These are phyloP conservation scores for Annulohypoxylon truncatum DNA, from an alignment of 2,329 filamentous ascomycete species.

Conservation along the genomic window DNA sequence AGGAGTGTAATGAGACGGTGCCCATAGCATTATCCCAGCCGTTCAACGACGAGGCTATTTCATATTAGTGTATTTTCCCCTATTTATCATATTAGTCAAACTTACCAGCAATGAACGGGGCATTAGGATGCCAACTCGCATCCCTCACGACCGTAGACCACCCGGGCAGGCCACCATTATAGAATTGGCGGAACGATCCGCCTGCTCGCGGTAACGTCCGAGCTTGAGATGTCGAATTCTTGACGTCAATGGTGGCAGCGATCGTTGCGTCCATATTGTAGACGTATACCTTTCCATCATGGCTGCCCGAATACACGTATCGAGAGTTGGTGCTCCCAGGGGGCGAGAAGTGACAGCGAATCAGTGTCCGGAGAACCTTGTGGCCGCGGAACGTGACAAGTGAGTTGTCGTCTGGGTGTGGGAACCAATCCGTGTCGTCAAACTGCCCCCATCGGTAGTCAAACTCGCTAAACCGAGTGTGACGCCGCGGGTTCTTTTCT, in stretches of 20 bases:
- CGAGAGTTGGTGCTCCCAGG: constrained; percentile 85
- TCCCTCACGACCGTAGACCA: constrained; percentile 88
- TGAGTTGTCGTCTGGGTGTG: constrained; percentile 87
- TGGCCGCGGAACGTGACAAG: constrained; percentile 95
- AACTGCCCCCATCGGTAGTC: constrained; percentile 80
- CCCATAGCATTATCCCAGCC: constrained; percentile 78
- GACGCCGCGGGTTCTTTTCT: constrained; percentile 64
- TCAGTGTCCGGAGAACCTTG: constrained; percentile 86
- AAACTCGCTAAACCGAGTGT: constrained; percentile 68
- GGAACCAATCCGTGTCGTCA: constrained; percentile 72
- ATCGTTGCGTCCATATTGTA: constrained; percentile 94
- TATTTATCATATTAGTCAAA: constrained; percentile 29
- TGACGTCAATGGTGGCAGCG: constrained; percentile 82
- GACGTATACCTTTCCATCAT: constrained; percentile 89
- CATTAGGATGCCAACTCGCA: constrained; percentile 89
- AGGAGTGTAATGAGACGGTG: constrained; percentile 82
- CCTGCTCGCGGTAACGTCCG: constrained; percentile 61
- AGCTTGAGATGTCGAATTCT: constrained; percentile 72
- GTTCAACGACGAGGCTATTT: constrained; percentile 82
- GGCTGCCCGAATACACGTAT: constrained; percentile 93
- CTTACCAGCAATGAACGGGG: constrained; percentile 78
- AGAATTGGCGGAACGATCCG: constrained; percentile 62
- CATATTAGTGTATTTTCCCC: neutral
- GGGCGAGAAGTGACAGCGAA: constrained; percentile 95
- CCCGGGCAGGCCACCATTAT: constrained; percentile 65